Evolutionary conservation across 2,329 filamentous ascomycete species (phyloP).

Genomic region (Colletotrichum nymphaeae): DNA sequence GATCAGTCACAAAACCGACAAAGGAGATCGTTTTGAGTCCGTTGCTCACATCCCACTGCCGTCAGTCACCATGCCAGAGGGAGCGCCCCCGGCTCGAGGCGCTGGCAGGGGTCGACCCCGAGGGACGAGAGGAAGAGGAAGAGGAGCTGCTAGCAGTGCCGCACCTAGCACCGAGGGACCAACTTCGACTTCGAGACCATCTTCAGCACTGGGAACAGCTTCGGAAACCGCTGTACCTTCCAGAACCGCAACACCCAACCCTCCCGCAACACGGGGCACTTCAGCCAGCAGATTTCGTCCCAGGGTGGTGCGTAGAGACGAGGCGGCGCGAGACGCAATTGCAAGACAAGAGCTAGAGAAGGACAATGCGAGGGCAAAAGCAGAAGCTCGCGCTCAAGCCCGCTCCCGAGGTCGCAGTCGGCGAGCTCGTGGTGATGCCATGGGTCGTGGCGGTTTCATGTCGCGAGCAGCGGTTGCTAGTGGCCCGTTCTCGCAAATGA

Average conservation of each 20-base stretch:
- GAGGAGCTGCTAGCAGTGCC: slow-evolving; percentile 19
- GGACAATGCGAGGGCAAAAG: slow-evolving; percentile 42
- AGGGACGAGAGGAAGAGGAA: slow-evolving; percentile 33
- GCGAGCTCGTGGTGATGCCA: slow-evolving; percentile 56
- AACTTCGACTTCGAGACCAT: slow-evolving; percentile 7
- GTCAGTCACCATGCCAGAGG: slow-evolving; percentile 30
- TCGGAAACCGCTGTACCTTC: slow-evolving; percentile 13
- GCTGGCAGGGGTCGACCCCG: slow-evolving; percentile 34
- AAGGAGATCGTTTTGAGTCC: not conserved
- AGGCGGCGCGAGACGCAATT: slow-evolving; percentile 59
- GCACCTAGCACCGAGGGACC: slow-evolving; percentile 21
- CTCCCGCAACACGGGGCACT: slow-evolving; percentile 46
- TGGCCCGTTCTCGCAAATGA: slow-evolving; percentile 50
- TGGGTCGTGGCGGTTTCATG: slow-evolving; percentile 54
- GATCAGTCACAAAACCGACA: not conserved
- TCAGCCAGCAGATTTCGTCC: slow-evolving; percentile 57
- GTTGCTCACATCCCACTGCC: not conserved
- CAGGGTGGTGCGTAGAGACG: slow-evolving; percentile 61
- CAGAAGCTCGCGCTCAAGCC: slow-evolving; percentile 36
- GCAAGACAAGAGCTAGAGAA: slow-evolving; percentile 58
- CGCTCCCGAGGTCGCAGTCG: slow-evolving; percentile 48
- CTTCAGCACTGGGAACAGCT: slow-evolving; percentile 15
- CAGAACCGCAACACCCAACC: slow-evolving; percentile 45
- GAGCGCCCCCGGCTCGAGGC: slow-evolving; percentile 28
- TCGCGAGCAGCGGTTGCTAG: slow-evolving; percentile 49